Percentiles rank a stretch among this genome's conserved stretches.
Conservation (phyloP, 1,284 basidiomycete genomes). For the Exobasidium cylindrosporum region DNA sequence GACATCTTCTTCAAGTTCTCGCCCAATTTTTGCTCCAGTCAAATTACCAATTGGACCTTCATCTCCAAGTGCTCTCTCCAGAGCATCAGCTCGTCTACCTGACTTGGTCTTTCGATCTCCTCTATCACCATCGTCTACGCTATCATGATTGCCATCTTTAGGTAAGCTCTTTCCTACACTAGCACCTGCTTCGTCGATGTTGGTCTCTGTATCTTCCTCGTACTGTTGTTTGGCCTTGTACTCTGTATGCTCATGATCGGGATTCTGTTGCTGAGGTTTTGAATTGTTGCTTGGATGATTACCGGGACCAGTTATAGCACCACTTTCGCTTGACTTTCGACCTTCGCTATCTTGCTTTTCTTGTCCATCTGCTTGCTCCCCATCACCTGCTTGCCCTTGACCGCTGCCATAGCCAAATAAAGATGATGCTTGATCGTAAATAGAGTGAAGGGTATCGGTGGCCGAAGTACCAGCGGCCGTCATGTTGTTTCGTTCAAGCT, state of each 20-base stretch:
- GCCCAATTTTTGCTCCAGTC: background rate
- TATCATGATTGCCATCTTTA: background rate
- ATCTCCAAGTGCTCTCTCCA: slow-evolving; percentile 11
- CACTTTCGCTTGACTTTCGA: too few species aligned
- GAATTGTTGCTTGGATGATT: slow-evolving; percentile 8
- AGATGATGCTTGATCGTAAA: slow-evolving; percentile 13
- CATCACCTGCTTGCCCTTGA: background rate
- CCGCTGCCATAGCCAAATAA: slow-evolving; percentile 5
- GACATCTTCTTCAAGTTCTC: background rate
- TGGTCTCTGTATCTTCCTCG: slow-evolving; percentile 1
- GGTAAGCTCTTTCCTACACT: background rate
- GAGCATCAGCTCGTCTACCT: slow-evolving; percentile 1
- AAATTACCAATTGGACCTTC: background rate
- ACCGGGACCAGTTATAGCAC: background rate
- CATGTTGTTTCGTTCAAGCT: too few species aligned
- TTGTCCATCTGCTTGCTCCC: background rate
- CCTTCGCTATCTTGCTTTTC: slow-evolving; percentile 8
- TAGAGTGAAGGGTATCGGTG: slow-evolving; percentile 9
- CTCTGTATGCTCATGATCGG: background rate
- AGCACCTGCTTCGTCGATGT: background rate
- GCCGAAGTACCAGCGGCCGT: slow-evolving; percentile 15
- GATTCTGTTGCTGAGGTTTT: background rate
- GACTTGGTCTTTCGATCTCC: background rate
- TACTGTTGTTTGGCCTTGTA: background rate
- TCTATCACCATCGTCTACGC: background rate